These are phyloP conservation scores for Didymella exigua DNA, from an alignment of 2,329 filamentous ascomycete species.

Conservation along the genomic window DNA sequence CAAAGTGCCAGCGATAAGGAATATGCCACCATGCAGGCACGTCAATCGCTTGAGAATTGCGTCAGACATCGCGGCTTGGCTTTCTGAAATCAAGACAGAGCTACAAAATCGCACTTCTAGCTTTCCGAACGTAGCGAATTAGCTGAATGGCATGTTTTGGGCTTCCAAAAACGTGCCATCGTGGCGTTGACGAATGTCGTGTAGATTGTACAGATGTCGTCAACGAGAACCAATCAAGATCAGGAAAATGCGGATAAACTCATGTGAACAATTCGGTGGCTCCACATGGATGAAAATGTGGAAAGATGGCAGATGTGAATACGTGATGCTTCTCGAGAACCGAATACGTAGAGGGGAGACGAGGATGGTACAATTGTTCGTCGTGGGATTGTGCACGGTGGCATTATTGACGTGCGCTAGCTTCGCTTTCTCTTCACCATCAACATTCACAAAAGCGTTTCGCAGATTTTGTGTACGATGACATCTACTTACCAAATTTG, in stretches of 20 bases:
- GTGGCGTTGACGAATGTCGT: conserved; percentile 3
- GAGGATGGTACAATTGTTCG: not conserved
- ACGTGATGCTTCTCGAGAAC: too few relatives aligned
- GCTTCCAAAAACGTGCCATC: not conserved
- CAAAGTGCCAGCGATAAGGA: conserved; percentile 10
- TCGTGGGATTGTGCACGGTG: not conserved
- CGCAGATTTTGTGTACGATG: too few relatives aligned
- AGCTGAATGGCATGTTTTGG: not conserved
- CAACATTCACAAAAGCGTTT: too few relatives aligned
- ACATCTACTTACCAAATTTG: too few relatives aligned
- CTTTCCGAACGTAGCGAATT: not conserved
- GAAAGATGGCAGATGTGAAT: too few relatives aligned
- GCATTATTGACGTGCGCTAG: not conserved
- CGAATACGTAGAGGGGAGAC: too few relatives aligned
- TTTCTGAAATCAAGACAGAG: not conserved
- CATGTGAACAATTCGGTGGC: not conserved
- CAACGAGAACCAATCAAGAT: conserved; percentile 7
- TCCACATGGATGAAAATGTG: not conserved
- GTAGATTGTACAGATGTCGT: conserved; percentile 13
- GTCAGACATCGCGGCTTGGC: conserved; percentile 25
- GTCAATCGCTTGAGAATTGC: conserved; percentile 24
- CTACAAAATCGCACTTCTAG: not conserved
- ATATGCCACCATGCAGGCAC: conserved; percentile 22
- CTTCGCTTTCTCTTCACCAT: not conserved
- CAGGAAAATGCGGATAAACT: not conserved